phyloP scores from a whole-genome alignment of 2,329 filamentous ascomycete species.

The Fusarium citri region DNA sequence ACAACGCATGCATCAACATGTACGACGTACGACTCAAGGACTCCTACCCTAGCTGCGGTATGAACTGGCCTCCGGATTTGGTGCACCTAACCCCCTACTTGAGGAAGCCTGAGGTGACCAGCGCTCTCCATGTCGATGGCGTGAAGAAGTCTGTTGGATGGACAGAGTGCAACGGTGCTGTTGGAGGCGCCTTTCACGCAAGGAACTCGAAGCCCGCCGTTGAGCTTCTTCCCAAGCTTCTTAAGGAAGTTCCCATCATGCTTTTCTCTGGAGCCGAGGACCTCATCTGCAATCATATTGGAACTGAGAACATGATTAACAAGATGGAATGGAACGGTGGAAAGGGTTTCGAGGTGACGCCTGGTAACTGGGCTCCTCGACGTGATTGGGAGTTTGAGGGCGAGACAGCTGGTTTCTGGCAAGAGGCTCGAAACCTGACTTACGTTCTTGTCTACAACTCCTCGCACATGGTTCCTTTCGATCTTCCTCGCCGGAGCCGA shows the following conservation, averaged over 20 bases:
- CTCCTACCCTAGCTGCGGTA: conserved; percentile 84
- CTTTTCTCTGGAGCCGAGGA: conserved; percentile 96
- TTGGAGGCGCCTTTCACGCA: conserved; percentile 77
- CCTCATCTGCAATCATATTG: conserved; percentile 96
- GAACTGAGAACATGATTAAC: conserved; percentile 90
- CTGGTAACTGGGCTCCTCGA: conserved; percentile 91
- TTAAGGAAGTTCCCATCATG: conserved; percentile 81
- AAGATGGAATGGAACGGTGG: conserved; percentile 93
- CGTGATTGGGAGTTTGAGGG: conserved; percentile 95
- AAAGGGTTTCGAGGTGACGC: conserved; percentile 88
- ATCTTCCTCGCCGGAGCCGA: conserved; percentile 84
- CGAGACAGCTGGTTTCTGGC: conserved; percentile 89
- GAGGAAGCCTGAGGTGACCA: conserved; percentile 79
- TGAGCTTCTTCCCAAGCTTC: conserved; percentile 79
- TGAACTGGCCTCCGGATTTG: conserved; percentile 98
- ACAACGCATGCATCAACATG: conserved; percentile 86
- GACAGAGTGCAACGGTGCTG: conserved; percentile 87
- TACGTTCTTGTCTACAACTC: conserved; percentile 96
- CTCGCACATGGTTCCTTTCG: conserved; percentile 98
- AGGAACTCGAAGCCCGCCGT: conserved; percentile 78
- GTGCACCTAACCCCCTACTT: conserved; percentile 83
- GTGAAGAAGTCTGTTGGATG: conserved; percentile 85
- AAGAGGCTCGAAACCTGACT: conserved; percentile 92
- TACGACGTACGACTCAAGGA: conserved; percentile 94
- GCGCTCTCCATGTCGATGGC: conserved; percentile 83